Base-by-base conservation (phyloP, 345 rosid species). In the Eucalyptus pumila region DNA sequence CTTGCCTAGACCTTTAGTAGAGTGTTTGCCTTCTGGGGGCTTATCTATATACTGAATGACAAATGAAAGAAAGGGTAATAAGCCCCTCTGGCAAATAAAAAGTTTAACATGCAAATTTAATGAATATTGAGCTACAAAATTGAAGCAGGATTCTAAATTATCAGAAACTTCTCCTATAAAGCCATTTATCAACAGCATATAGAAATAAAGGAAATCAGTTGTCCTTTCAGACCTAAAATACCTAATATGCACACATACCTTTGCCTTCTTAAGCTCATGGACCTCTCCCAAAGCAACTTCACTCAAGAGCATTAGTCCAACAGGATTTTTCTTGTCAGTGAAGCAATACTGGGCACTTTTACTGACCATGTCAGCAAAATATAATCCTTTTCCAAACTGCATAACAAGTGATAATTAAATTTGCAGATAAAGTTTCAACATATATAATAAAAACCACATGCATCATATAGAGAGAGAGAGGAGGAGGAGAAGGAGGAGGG, bases 291-390 rank as follows among this genome's bases (percentile, higher is more conserved):
- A 90, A 87, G 98, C 97, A 91, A 98, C 99, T 92, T 98, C 98
- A 88, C 99, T 98, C 87, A 98, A 92, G 88, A 98, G 94, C 99
- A 96, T 96, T 80, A 96, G 93, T 85, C 98, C 99, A 93, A 96
- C 97, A 9, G 98, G 98, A 93, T 90, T 95, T 87, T 93, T 92
- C 96, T 93, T 95, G 87, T 93, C 92, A 23, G 99, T 95, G 92
- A 32, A 96, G 94, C 99, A 97, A 91, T 96, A 97, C 92, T 96
- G 99, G 89, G 99, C 98, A 94, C 99, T 97, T 95, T 98, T 98
- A 89, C 99, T 98, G 90, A 98, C 99, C 93, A 98, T 94, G 93
- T 97, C 99, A 89, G 99, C 99, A 87, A 98, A 98, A 91, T 98
- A 98, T 89, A 98, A 76, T 87, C 99, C 99, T 94, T 98, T 96